Evolutionary conservation across 192 early-diverging fungal species (phyloP), one percentile per base, ranked within the genome.

Genomic region (Entomortierella parvispora): DNA sequence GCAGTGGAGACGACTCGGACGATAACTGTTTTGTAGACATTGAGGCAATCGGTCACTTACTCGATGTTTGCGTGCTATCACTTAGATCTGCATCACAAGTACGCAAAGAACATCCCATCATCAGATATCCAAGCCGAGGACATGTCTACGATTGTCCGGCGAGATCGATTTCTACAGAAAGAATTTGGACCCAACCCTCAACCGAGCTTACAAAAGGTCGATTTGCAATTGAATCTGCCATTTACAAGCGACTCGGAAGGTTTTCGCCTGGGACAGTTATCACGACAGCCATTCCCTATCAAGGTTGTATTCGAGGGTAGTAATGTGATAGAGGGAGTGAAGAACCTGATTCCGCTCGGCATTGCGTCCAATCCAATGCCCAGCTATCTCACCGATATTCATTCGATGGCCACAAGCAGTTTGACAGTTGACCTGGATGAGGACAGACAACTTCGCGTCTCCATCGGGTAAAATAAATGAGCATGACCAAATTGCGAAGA

Each of bases 261-360:
- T 34, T 62, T 69, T 37, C 5, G 2, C 0, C 47, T 69, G 10
- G 71, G 66, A 18, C 66, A 37, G 42, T 14, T 67, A 48, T 68
- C 26, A 15, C 54, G 12, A 43, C 46, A 55, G 29, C 57, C 79
- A 17, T 68, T 77, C 45, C 68, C 64, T 6, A 71, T 67, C 17
- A 83, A 67, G 44, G 50, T 83, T 2, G 25, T 62, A 1, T 65
- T 83, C 60, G 82, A 83, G 29, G 82, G 82, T 3, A 28, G 55
- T 15, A 83, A 80, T 68, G 82, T 83, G n/a, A 69, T 80, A 14
- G 82, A 83, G 31, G 82, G 82, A 17, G 34, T 83, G 31, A 83
- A 68, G 60, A 62, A 66, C 28, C 33, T 83, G 53, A 63, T 81
- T 34, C 60, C 71, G 2, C 57, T 69, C 10, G 82, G 79, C 7